Conservation (phyloP, 345 rosid genomes). For the Cardamine chenopodiifolia region DNA sequence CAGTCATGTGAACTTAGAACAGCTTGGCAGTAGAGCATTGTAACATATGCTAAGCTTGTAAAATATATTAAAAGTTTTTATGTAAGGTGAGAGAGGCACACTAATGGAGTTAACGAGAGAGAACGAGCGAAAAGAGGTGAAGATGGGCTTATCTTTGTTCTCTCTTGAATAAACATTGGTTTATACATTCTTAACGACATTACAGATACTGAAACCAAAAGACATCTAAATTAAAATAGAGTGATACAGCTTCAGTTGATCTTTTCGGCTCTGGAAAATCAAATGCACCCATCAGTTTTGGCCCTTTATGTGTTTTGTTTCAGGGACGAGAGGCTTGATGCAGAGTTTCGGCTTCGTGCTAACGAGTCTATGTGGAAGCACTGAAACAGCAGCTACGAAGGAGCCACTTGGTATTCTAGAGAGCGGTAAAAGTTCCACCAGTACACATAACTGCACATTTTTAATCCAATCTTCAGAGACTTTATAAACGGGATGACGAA, state of each 20-base stretch:
- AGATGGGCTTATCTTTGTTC: not conserved
- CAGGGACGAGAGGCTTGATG: conserved; percentile 65
- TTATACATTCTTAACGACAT: not conserved
- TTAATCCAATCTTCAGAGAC: conserved; percentile 11
- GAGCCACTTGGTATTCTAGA: conserved; percentile 67
- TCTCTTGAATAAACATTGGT: not conserved
- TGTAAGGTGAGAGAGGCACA: no score
- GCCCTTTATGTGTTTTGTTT: conserved; percentile 50
- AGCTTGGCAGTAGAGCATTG: no score
- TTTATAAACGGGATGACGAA: not conserved
- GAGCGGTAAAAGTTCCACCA: conserved; percentile 84
- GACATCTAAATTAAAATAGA: conserved; percentile 23
- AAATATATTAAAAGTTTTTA: no score
- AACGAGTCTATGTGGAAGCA: conserved; percentile 68
- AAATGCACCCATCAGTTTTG: conserved; percentile 21
- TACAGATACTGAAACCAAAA: conserved; percentile 11
- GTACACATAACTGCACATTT: conserved; percentile 65
- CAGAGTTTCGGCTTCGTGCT: conserved; percentile 81
- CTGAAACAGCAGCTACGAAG: conserved; percentile 71
- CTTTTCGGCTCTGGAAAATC: not conserved
- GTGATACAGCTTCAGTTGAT: conserved; percentile 20
- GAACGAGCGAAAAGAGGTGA: no score
- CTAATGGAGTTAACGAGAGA: no score
- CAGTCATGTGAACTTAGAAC: not conserved
- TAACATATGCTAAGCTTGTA: no score